Evolutionary conservation across 352 stramenopile species (phyloP).

Genomic region (Pilasporangium apinafurcum): DNA sequence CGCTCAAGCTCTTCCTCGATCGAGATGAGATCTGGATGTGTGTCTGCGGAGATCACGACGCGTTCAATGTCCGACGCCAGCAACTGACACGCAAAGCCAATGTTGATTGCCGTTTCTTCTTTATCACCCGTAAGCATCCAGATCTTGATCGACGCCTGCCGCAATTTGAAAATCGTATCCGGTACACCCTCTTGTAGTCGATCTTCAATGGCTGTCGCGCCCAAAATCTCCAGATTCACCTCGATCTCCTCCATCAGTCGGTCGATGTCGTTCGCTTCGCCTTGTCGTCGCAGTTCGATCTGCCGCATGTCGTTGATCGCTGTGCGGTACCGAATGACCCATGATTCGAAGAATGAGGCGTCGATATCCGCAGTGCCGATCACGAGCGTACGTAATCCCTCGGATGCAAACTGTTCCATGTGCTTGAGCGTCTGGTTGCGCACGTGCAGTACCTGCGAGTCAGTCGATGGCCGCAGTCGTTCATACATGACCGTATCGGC

Average conservation of each 20-base stretch:
- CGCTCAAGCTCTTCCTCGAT: constrained; percentile 60
- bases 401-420: constrained; percentile 85
- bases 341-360: constrained; percentile 48
- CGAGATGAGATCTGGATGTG: constrained; percentile 52
- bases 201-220: constrained; percentile 93
- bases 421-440: constrained; percentile 72
- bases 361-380: constrained; percentile 69
- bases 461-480: constrained; percentile 43
- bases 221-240: constrained; percentile 80
- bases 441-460: constrained; percentile 35
- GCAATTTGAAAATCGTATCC: constrained; percentile 90
- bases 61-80: constrained; percentile 91
- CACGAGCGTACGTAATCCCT: constrained; percentile 88
- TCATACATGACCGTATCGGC: constrained; percentile 90
- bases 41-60: constrained; percentile 74
- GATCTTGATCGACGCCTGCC: constrained; percentile 90
- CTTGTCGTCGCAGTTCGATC: constrained; percentile 70
- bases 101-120: constrained; percentile 95
- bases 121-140: constrained; percentile 96
- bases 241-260: constrained; percentile 85
- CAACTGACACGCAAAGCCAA: constrained; percentile 90
- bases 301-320: constrained; percentile 84
- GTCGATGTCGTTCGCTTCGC: constrained; percentile 77
- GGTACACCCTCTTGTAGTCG: constrained; percentile 89
- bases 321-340: constrained; percentile 59